Conservation (phyloP, 129 eudicot genomes). For the Cynara cardunculus region DNA sequence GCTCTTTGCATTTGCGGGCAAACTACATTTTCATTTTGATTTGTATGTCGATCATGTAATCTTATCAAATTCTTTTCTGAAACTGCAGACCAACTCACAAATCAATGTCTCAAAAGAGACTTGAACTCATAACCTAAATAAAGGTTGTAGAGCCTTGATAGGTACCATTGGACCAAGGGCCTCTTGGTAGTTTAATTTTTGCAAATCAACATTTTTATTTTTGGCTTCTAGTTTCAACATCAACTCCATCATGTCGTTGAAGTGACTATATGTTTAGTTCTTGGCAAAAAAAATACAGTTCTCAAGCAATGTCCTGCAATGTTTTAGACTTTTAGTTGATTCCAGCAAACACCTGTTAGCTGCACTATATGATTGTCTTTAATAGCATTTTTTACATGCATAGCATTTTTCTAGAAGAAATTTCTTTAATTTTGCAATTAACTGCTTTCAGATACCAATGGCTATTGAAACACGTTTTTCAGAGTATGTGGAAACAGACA, state of each 20-base stretch:
- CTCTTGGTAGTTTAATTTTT: background rate
- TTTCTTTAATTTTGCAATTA: conserved; percentile 12
- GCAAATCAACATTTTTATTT: background rate
- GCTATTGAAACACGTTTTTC: conserved; percentile 61
- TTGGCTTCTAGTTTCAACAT: background rate
- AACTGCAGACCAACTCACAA: background rate
- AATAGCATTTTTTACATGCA: background rate
- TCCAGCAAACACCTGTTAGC: background rate
- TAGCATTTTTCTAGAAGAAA: background rate
- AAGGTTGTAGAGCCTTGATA: background rate
- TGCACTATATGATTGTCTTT: background rate
- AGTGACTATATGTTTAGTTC: no score
- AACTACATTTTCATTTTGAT: background rate
- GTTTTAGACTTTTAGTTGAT: background rate
- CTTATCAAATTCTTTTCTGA: background rate
- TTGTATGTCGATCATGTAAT: background rate
- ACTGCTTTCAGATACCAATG: conserved; percentile 64
- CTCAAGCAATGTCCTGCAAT: no score
- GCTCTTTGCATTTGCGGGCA: background rate
- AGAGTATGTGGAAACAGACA: conserved; percentile 52
- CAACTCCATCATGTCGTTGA: background rate
- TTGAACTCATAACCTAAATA: background rate
- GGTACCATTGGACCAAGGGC: background rate
- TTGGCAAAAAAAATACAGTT: no score
- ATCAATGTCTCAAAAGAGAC: background rate